phyloP scores from a whole-genome alignment of 441 rosid genomes.

The Pelargonium citronellum region DNA sequence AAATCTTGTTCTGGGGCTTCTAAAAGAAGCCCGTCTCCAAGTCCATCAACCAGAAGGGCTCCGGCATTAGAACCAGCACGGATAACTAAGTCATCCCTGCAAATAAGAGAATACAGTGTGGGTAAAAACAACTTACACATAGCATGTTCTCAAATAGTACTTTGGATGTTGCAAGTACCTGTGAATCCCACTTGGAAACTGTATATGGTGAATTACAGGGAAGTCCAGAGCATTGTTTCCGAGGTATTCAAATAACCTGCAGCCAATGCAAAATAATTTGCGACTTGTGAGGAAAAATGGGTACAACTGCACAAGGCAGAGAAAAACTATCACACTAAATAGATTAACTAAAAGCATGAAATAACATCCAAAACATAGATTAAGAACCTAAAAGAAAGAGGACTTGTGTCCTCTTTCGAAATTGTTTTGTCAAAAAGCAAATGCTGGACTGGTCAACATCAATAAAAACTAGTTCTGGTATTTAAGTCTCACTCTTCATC shows the following conservation, averaged over 20 bases:
- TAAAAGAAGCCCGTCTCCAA: conserved; percentile 83
- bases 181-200: conserved; percentile 61
- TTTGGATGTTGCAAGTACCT: conserved; percentile 41
- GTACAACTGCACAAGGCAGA: too few relatives aligned
- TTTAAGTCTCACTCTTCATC: not conserved
- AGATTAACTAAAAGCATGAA: not conserved
- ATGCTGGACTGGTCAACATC: not conserved
- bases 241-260: conserved; percentile 81
- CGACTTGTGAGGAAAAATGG: conserved; percentile 20
- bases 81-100: conserved; percentile 91
- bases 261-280: conserved; percentile 12
- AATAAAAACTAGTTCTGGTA: not conserved
- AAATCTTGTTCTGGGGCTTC: conserved; percentile 85
- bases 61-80: conserved; percentile 77
- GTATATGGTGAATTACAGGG: conserved; percentile 90
- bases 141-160: not conserved
- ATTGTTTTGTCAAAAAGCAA: too few relatives aligned
- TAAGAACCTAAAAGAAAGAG: not conserved
- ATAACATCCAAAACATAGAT: not conserved
- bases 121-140: conserved; percentile 10
- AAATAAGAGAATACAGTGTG: conserved; percentile 20
- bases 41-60: conserved; percentile 85
- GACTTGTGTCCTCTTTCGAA: too few relatives aligned
- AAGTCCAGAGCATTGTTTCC: conserved; percentile 53
- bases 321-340: not conserved